Evolutionary conservation across 768 basidiomycete genomes (phyloP), one percentile per base, ranked within the genome.

Genomic region (Tylopilus rubrobrunneus): DNA sequence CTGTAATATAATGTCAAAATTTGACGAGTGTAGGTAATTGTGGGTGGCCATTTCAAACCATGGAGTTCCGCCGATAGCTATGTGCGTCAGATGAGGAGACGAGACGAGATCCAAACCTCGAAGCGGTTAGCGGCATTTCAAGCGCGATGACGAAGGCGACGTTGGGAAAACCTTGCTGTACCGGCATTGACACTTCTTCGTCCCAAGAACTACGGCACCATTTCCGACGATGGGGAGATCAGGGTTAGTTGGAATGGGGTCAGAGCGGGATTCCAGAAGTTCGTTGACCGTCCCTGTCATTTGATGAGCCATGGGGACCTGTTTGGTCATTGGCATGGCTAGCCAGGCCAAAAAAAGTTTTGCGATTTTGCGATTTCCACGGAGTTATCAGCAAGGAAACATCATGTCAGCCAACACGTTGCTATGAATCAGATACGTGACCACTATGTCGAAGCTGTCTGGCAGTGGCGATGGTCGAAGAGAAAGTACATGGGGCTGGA

Each of bases 81-180:
- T 31, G 14, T 27, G 31, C 36, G 25, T 41, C 8, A 36, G 17
- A 36, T 46, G n/a, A 45, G 51, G 51, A 49, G 51, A 31, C 11
- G 29, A n/a, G n/a, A n/a, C n/a, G 9, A 15, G 39, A 43, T 42
- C 27, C 27, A 25, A 51, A 7, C 52, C 45, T 43, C 34, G 39
- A 61, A 50, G 37, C 8, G 48, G 51, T 50, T 58, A 15, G 23
- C 14, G 29, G 25, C 10, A 39, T 45, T 42, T 31, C 31, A 31
- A 8, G 31, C 10, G 8, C 4, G 42, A 45, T 34, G 41, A 37
- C 41, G 27, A 53, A 9, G 6, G 25, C 28, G 29, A 31, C 6
- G 19, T 45, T 14, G 25, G 15, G 46, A 19, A 28, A 36, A n/a
- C n/a, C n/a, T 5, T n/a, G 40, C 40, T 12, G 7, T 15, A 44